Evolutionary conservation across 1,284 basidiomycete species (phyloP), one percentile per base, ranked within the genome.

Genomic region (Sporisorium exsertum): DNA sequence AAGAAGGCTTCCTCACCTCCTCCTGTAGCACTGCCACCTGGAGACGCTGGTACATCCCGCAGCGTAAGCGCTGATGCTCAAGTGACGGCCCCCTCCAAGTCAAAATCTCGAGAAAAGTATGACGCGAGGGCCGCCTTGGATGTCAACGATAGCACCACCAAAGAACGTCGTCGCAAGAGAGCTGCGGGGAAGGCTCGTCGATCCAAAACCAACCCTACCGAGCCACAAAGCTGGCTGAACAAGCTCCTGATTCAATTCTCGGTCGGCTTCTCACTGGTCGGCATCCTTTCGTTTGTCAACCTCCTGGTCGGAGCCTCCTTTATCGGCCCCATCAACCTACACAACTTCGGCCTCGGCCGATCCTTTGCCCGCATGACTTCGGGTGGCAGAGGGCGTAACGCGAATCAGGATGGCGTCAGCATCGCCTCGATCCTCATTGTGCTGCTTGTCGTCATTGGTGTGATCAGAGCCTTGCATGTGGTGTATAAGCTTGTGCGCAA

Each of bases 181-280:
- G 46, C 49, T 10, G 29, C 54, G 13, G 58, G 46, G 35, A 45
- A 55, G n/a, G 15, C 55, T 10, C 62, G 59, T 7, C 43, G 20
- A 10, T 50, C 53, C 13, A 50, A 26, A 4, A 6, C 22, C 26
- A 16, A 3, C 13, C 49, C 40, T 9, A 5, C 16, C 13, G 59
- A 66, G 40, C 40, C 50, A 22, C 42, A 67, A 51, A 54, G 69
- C 35, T 70, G 62, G 66, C 20, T 77, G 4, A 53, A 53, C 60
- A 70, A 59, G 37, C 60, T 73, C 15, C 22, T 77, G 3, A 27
- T 77, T 7, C 74, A 77, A 52, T 77, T 80, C 47, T 72, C 73
- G 5, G 61, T 80, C 13, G 78, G 78, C n/a, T 78, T 78, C 43
- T 79, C 70, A 2, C 53, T 80, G 3, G 71, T 80, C 29, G 78